Percentiles rank a stretch among this genome's conserved stretches.
Conservation (phyloP, 768 basidiomycete species). For the Boletus tomentosulus region DNA sequence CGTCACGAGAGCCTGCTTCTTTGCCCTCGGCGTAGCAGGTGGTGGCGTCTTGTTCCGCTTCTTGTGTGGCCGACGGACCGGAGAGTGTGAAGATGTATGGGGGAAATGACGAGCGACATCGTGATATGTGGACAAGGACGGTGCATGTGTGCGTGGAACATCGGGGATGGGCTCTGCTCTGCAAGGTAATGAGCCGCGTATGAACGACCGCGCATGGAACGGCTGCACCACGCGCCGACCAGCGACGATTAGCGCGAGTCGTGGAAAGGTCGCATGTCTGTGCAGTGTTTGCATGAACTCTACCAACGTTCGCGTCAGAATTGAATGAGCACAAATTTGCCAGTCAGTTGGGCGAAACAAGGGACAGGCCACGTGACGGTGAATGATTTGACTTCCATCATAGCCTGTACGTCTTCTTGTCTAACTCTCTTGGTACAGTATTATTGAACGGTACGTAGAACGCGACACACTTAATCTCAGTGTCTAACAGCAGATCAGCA, state of each 20-base stretch:
- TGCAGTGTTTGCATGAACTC: conserved; percentile 6
- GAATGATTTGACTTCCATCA: too few relatives aligned
- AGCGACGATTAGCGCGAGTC: conserved; percentile 12
- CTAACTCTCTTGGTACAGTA: too few relatives aligned
- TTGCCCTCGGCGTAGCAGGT: background rate
- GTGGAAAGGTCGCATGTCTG: conserved; percentile 1
- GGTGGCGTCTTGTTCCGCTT: conserved; percentile 1
- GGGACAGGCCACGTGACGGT: too few relatives aligned
- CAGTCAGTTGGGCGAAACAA: too few relatives aligned
- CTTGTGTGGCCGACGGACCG: background rate
- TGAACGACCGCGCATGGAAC: conserved; percentile 8
- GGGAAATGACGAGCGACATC: background rate
- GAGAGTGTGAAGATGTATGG: background rate
- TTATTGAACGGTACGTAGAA: too few relatives aligned
- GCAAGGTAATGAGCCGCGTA: background rate
- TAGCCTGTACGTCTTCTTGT: too few relatives aligned
- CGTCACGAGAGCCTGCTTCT: background rate
- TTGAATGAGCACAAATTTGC: background rate
- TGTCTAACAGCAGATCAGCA: too few relatives aligned
- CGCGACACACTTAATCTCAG: too few relatives aligned
- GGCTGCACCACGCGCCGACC: conserved; percentile 17
- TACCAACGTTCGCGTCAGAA: background rate
- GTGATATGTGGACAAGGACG: background rate
- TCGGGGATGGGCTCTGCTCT: conserved; percentile 1
- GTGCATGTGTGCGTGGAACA: background rate